Evolutionary conservation across 257 asterid genomes (phyloP), one percentile per base, ranked within the genome.

Genomic region (Solanum acaule): DNA sequence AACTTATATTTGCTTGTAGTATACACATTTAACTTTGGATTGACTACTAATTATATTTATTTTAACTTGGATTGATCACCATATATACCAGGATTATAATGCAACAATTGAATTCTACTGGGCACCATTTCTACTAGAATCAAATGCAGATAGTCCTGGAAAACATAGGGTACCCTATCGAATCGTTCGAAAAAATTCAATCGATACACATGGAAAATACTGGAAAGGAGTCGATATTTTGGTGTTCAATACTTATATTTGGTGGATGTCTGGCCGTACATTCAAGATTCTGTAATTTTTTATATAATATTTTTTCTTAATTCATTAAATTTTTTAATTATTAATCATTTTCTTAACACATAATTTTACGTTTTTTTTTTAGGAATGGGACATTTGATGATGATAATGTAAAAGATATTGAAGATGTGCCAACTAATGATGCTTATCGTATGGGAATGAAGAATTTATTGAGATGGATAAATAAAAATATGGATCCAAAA

Each of bases 41-140:
- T 15, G 2, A 27, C 10, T 27, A 16, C 18, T 40, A 40, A 78
- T 56, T 56, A 56, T 2, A 77, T 38, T 77, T 11, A 59, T 59
- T 22, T 40, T 77, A 15, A 38, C 37, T 44, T 79, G 65, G 29
- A 46, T 81, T 16, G 3, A 15, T 12, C 6, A 7, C 0, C 18
- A 49, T 29, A 67, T 0, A 16, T 71, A 16, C 12, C 87, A 96
- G 99, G 94, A 93, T 13, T 97, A 97, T 59, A 92, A 94, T 89
- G 97, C 97, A 1, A 93, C 92, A 14, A 89, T 97, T 23, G 98
- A 93, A 89, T 97, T 91, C 91, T 94, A 97, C n/a, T 97, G 98
- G 98, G 96, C 96, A 2, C 99, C 98, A 14, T 92, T 95, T 87
- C 92, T 97, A 8, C 90, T 97, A 14, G 98, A 96, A 87, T 97